These are phyloP conservation scores for Solanum tacnaense DNA, from an alignment of 257 asterid species.

Conservation along the genomic window DNA sequence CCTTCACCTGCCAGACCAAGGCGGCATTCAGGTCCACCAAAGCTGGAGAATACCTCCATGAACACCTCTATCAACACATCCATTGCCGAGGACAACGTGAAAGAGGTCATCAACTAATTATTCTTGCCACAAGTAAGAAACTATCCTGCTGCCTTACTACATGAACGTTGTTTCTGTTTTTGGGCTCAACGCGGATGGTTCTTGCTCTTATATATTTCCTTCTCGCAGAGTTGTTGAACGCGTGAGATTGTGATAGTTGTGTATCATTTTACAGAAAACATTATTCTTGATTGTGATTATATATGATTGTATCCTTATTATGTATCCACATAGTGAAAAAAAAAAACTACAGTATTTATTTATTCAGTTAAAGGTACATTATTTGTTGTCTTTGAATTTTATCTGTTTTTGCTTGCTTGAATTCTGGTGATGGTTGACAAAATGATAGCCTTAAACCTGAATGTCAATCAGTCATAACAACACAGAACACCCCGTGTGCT, in stretches of 20 bases:
- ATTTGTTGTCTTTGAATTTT: not conserved
- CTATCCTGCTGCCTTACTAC: not conserved
- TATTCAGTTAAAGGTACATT: not conserved
- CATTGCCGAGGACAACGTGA: constrained; percentile 12
- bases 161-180: not conserved
- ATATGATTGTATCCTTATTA: not conserved
- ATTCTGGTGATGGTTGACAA: not conserved
- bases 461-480: not conserved
- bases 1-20: constrained; percentile 41
- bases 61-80: constrained; percentile 1
- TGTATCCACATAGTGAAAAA: not conserved
- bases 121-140: not conserved
- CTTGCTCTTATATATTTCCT: not conserved
- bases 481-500: not conserved
- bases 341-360: not conserved
- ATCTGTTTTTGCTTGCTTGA: not conserved
- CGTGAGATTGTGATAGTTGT: constrained; percentile 8
- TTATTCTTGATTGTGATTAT: not conserved
- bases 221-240: not conserved
- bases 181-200: not conserved
- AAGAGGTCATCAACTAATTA: constrained; percentile 20
- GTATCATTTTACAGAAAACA: constrained; percentile 2
- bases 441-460: not conserved
- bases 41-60: constrained; percentile 21
- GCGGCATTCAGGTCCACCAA: constrained; percentile 52